Evolutionary conservation across 1,284 basidiomycete species (phyloP), one percentile per base, ranked within the genome.

Genomic region (Agroathelia rolfsii): DNA sequence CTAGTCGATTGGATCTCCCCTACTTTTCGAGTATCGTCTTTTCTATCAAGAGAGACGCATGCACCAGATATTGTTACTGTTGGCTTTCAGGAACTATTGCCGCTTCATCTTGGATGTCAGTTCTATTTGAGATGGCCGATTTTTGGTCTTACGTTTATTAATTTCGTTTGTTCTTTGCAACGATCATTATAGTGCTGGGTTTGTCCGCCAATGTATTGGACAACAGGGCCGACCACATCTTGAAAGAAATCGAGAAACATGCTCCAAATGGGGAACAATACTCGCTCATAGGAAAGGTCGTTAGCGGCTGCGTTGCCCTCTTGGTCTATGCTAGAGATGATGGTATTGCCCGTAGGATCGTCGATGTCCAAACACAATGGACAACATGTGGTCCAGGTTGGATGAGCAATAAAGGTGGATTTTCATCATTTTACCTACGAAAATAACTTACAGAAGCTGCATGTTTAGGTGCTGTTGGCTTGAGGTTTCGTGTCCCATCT

Each of bases 391-490:
- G 85, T 2, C 79, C 77, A 11, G 62, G 54, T 12, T 84, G 69
- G 42, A 85, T 97, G 84, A 89, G 89, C 8, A 97, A 98, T 62
- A 98, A 98, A 58, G 90, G 89, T n/a, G n/a, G n/a, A n/a, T n/a
- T n/a, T n/a, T n/a, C n/a, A n/a, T n/a, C n/a, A n/a, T n/a, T n/a
- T n/a, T n/a, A n/a, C n/a, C n/a, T n/a, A n/a, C n/a, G n/a, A n/a
- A n/a, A n/a, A n/a, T n/a, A n/a, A n/a, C n/a, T n/a, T n/a, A n/a
- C n/a, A n/a, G n/a, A n/a, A n/a, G n/a, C n/a, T n/a, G n/a, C n/a
- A n/a, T n/a, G n/a, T n/a, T n/a, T n/a, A n/a, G n/a, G n/a, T 16
- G 93, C 87, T 1, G 90, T 95, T 2, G 93, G 86, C 11, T 69
- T 90, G 22, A 70, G 93, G 28, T 79, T 97, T 51, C 76, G 83